Percentiles rank a stretch among this genome's conserved stretches.
Evolutionary conservation across 768 basidiomycete species (phyloP).

Genomic region (Leucosporidium creatinivorum): DNA sequence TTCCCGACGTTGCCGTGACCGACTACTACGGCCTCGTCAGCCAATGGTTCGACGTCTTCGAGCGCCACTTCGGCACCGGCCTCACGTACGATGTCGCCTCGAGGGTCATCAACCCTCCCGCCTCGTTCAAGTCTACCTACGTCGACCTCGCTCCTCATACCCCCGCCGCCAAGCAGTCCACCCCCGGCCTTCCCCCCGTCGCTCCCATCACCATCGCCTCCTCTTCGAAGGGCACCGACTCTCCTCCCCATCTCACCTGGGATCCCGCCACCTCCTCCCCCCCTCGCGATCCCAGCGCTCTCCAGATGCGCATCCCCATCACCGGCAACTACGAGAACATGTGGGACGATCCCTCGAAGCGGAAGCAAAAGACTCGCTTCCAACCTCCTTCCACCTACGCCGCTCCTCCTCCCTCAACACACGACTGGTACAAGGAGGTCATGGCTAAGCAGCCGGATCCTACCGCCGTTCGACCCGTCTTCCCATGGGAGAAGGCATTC

Average conservation of each 20-base stretch:
- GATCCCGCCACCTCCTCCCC: conserved; percentile 74
- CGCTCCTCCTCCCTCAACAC: conserved; percentile 62
- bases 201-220: conserved; percentile 11
- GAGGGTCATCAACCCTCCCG: conserved; percentile 29
- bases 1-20: conserved; percentile 43
- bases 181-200: conserved; percentile 1
- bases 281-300: conserved; percentile 51
- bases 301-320: conserved; percentile 56
- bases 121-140: conserved; percentile 43
- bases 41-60: conserved; percentile 85
- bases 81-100: conserved; percentile 38
- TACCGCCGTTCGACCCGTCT: conserved; percentile 65
- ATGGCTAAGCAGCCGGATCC: conserved; percentile 57
- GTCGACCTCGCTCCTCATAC: conserved; percentile 47
- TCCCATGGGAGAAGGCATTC: conserved; percentile 73
- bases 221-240: conserved; percentile 9
- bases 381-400: conserved; percentile 54
- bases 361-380: conserved; percentile 48
- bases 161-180: neutral
- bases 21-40: conserved; percentile 75
- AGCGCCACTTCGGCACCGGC: conserved; percentile 69
- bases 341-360: conserved; percentile 62
- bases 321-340: conserved; percentile 74
- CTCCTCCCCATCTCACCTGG: conserved; percentile 47
- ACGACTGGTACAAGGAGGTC: conserved; percentile 51